These are phyloP conservation scores for Curvularia eragrostidis DNA, from an alignment of 2,329 filamentous ascomycete species.

Conservation along the genomic window DNA sequence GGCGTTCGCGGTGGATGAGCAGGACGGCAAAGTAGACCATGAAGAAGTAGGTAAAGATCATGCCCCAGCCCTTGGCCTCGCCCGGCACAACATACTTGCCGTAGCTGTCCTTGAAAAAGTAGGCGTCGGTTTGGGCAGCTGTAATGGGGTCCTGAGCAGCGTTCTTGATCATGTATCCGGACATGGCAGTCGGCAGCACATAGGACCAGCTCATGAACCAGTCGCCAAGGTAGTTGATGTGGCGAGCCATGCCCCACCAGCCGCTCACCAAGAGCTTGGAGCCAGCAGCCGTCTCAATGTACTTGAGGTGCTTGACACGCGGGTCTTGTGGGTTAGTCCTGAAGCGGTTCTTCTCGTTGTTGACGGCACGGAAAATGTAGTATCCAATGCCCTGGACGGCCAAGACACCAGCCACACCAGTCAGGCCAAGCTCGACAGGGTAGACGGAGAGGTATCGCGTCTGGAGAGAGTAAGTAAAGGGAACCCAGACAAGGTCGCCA, in stretches of 20 bases:
- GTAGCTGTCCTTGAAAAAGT: constrained; percentile 62
- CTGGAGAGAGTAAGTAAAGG: constrained; percentile 86
- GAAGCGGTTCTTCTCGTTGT: constrained; percentile 95
- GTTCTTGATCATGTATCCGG: constrained; percentile 75
- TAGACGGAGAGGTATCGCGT: constrained; percentile 83
- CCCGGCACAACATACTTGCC: constrained; percentile 73
- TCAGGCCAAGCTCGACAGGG: constrained; percentile 76
- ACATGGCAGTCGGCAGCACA: constrained; percentile 82
- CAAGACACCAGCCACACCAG: constrained; percentile 69
- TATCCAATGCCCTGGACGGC: constrained; percentile 76
- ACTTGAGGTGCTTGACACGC: constrained; percentile 77
- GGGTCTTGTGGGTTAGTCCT: constrained; percentile 85
- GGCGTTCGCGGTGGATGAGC: constrained; percentile 81
- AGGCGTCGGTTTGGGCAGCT: constrained; percentile 58
- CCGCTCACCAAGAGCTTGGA: constrained; percentile 82
- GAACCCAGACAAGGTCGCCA: constrained; percentile 91
- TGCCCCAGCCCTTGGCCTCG: constrained; percentile 80
- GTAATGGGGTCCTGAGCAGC: constrained; percentile 46
- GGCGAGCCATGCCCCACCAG: constrained; percentile 91
- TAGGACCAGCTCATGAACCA: constrained; percentile 95
- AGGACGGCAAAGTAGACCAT: constrained; percentile 88
- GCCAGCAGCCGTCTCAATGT: constrained; percentile 82
- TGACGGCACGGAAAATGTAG: constrained; percentile 90
- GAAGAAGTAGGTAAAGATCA: constrained; percentile 93
- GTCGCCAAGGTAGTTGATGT: constrained; percentile 96